These are phyloP conservation scores for Elsinoe ampelina DNA, from an alignment of 2,329 filamentous ascomycete genomes.

Conservation along the genomic window DNA sequence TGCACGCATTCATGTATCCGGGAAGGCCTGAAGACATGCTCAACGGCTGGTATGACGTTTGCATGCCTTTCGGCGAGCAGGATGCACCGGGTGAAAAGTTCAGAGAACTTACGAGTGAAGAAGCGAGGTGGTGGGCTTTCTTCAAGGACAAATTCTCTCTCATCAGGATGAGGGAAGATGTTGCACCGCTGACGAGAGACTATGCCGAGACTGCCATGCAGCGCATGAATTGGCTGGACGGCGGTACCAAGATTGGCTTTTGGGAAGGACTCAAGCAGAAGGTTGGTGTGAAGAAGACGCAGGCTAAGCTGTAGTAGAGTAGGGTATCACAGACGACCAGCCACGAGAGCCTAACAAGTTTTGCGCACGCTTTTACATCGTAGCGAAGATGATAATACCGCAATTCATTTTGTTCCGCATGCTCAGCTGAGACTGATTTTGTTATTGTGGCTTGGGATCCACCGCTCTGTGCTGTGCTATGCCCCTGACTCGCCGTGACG, in stretches of 20 bases:
- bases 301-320: slow-evolving; percentile 1
- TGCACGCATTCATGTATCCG: slow-evolving; percentile 1
- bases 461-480: too few relatives aligned
- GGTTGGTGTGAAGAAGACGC: not conserved
- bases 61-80: slow-evolving; percentile 2
- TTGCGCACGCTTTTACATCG: too few relatives aligned
- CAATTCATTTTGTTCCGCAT: too few relatives aligned
- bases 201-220: slow-evolving; percentile 12
- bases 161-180: slow-evolving; percentile 9
- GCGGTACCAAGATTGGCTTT: not conserved
- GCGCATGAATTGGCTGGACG: slow-evolving; percentile 11
- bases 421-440: too few relatives aligned
- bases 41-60: slow-evolving; percentile 10
- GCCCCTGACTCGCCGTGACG: not conserved
- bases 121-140: slow-evolving; percentile 9
- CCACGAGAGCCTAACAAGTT: too few relatives aligned
- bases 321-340: not conserved
- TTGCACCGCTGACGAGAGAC: slow-evolving; percentile 6
- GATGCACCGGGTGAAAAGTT: slow-evolving; percentile 6
- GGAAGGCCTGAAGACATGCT: slow-evolving; percentile 7
- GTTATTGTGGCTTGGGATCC: too few relatives aligned
- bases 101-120: not conserved
- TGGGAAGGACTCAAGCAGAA: not conserved
- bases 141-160: slow-evolving; percentile 10
- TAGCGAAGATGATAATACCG: too few relatives aligned